Percentiles rank a stretch among this genome's conserved stretches.
These are phyloP conservation scores for Solanum commersonii DNA, from an alignment of 257 asterid genomes.

Conservation along the genomic window DNA sequence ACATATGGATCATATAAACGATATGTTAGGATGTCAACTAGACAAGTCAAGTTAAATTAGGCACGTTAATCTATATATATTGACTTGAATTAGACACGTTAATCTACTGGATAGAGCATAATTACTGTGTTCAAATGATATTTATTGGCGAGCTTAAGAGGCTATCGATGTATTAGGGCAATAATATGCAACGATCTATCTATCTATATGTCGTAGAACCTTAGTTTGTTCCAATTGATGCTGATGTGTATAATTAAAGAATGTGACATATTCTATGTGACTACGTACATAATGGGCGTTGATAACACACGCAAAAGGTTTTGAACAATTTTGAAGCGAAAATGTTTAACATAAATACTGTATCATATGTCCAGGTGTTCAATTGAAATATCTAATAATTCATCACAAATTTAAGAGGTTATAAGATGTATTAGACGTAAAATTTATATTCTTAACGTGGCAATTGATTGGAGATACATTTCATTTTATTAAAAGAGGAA, in stretches of 20 bases:
- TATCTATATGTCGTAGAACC: neutral
- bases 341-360: neutral
- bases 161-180: too few species aligned
- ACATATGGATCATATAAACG: too few species aligned
- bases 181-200: too few species aligned
- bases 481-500: neutral
- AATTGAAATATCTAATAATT: neutral
- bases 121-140: too few species aligned
- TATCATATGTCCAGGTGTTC: neutral
- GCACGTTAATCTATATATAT: too few species aligned
- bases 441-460: neutral
- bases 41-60: too few species aligned
- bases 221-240: neutral
- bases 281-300: neutral
- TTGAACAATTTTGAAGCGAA: neutral
- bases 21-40: too few species aligned
- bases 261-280: neutral
- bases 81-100: too few species aligned
- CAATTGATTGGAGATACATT: neutral
- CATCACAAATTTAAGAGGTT: neutral
- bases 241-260: neutral
- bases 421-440: neutral
- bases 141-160: too few species aligned
- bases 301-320: neutral
- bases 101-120: too few species aligned